Conservation (phyloP, 192 early-diverging fungal species). For the Mortierella antarctica region DNA sequence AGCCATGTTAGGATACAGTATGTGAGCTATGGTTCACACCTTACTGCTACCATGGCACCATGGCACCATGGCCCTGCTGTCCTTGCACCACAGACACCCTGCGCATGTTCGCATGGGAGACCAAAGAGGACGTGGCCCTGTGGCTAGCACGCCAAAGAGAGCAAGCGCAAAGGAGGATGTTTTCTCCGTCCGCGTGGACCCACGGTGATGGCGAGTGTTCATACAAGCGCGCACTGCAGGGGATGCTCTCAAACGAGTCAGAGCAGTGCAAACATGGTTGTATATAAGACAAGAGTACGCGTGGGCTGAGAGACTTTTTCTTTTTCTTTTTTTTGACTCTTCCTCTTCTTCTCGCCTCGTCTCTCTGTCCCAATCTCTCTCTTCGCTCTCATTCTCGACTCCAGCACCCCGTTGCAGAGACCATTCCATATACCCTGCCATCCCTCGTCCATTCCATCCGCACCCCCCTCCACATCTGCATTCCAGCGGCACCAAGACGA, state of each 20-base stretch:
- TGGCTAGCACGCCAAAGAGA: neutral
- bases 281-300: too few relatives aligned
- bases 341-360: neutral
- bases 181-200: neutral
- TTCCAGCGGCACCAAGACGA: neutral
- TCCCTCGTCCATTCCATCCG: neutral
- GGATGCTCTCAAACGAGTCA: neutral
- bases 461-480: neutral
- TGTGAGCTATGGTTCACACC: too few relatives aligned
- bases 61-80: too few relatives aligned
- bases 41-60: too few relatives aligned
- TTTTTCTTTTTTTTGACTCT: neutral
- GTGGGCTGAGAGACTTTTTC: neutral
- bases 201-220: neutral
- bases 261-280: too few relatives aligned
- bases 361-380: neutral
- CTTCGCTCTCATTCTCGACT: neutral
- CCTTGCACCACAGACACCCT: too few relatives aligned
- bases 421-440: neutral
- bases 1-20: too few relatives aligned
- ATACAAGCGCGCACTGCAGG: neutral
- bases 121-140: neutral
- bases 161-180: neutral
- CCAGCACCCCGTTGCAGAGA: too few relatives aligned
- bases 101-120: neutral